phyloP scores from a whole-genome alignment of 495 filamentous ascomycete genomes.

The Aspergillus cavernicola region DNA sequence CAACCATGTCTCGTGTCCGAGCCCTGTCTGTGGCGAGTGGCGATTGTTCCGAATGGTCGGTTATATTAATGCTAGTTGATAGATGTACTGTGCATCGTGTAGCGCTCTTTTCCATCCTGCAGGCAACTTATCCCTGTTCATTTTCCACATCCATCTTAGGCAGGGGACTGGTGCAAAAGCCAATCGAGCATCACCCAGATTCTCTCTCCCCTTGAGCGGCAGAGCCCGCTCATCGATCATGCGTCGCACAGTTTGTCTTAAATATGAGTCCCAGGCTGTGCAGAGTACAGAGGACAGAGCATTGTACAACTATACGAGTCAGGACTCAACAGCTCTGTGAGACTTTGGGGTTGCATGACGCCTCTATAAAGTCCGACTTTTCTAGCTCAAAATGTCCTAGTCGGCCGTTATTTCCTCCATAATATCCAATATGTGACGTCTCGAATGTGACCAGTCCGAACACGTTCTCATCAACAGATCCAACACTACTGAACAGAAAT shows the following conservation, averaged over 20 bases:
- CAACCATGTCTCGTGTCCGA: background rate
- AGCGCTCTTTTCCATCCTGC: background rate
- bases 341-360: background rate
- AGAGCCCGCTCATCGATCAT: background rate
- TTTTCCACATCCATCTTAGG: constrained; percentile 2
- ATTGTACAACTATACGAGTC: background rate
- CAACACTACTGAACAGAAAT: no score
- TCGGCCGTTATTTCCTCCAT: constrained; percentile 10
- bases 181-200: constrained; percentile 2
- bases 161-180: background rate
- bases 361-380: background rate
- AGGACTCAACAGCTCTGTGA: background rate
- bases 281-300: background rate
- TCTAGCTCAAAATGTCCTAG: constrained; percentile 8
- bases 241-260: background rate
- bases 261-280: background rate
- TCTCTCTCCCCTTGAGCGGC: background rate
- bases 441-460: background rate
- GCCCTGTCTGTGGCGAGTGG: constrained; percentile 8
- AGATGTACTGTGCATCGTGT: background rate
- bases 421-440: no score
- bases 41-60: constrained; percentile 6
- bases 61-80: background rate
- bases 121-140: constrained; percentile 10
- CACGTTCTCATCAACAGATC: no score